Evolutionary conservation across 2,329 filamentous ascomycete species (phyloP).

Genomic region (Grosmannia penicillata): DNA sequence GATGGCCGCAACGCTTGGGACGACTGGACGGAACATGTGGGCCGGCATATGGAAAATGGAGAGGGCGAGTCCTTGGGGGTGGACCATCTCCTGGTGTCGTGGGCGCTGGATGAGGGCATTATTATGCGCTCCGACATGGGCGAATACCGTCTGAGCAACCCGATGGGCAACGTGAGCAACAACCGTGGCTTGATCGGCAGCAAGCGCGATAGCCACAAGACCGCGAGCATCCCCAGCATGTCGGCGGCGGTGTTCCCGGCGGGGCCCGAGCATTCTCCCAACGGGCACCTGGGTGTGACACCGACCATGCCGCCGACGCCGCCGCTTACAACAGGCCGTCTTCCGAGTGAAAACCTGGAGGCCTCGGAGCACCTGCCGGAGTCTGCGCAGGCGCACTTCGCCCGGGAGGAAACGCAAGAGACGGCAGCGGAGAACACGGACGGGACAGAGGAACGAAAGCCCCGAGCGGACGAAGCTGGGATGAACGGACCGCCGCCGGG

Average conservation of each 20-base stretch:
- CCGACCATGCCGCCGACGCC: background rate
- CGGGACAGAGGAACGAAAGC: background rate
- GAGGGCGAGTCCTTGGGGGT: slow-evolving; percentile 43
- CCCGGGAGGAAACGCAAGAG: background rate
- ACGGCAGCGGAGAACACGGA: background rate
- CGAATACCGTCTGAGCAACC: slow-evolving; percentile 37
- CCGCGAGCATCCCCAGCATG: background rate
- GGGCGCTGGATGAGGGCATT: slow-evolving; percentile 49
- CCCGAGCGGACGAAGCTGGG: too few relatives aligned
- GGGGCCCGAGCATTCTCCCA: background rate
- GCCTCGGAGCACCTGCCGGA: too few relatives aligned
- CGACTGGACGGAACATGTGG: slow-evolving; percentile 83
- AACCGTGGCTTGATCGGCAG: slow-evolving; percentile 1
- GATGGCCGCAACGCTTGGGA: slow-evolving; percentile 68
- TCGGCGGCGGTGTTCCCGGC: background rate
- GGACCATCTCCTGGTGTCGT: slow-evolving; percentile 41
- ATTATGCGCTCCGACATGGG: slow-evolving; percentile 42
- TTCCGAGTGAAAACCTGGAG: background rate
- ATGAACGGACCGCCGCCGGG: too few relatives aligned
- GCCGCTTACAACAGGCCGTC: background rate
- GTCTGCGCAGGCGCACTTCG: too few relatives aligned
- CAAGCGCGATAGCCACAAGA: slow-evolving; percentile 1
- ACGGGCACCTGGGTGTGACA: background rate
- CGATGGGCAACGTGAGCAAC: slow-evolving; percentile 19
- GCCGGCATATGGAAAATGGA: slow-evolving; percentile 70